These are phyloP conservation scores for Areca catechu DNA, from an alignment of 176 grass and related monocot genomes.

Conservation along the genomic window DNA sequence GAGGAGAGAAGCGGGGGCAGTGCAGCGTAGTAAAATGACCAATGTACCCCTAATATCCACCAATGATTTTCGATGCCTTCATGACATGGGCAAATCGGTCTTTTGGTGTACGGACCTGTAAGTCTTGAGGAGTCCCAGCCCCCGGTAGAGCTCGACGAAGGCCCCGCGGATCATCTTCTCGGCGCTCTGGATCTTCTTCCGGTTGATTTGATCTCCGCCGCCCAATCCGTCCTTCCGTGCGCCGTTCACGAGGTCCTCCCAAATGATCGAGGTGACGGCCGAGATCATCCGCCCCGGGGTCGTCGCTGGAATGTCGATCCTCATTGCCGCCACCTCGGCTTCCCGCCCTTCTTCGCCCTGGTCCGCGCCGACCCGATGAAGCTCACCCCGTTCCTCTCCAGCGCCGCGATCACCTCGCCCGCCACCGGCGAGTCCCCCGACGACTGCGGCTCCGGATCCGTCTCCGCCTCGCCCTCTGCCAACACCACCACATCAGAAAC, in stretches of 20 bases:
- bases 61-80: not conserved
- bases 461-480: slow-evolving; percentile 17
- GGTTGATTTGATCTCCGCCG: slow-evolving; percentile 20
- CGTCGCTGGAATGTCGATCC: slow-evolving; percentile 37
- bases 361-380: slow-evolving; percentile 2
- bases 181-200: slow-evolving; percentile 33
- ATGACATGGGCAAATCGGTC: not conserved
- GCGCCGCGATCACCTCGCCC: slow-evolving; percentile 26
- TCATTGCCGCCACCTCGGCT: slow-evolving; percentile 23
- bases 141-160: slow-evolving; percentile 34
- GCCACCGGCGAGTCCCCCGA: slow-evolving; percentile 4
- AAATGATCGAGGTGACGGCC: slow-evolving; percentile 24
- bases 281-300: slow-evolving; percentile 23
- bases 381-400: slow-evolving; percentile 35
- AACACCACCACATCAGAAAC: not conserved
- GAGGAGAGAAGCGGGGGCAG: no score
- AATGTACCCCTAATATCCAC: not conserved
- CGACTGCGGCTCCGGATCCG: not conserved
- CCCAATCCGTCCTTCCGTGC: slow-evolving; percentile 12
- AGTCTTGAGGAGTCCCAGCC: slow-evolving; percentile 22
- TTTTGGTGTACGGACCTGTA: slow-evolving; percentile 18
- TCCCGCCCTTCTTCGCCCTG: slow-evolving; percentile 19
- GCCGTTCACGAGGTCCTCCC: slow-evolving; percentile 34
- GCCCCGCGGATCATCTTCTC: slow-evolving; percentile 40
- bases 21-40: not conserved